Conservation (phyloP, 306 rosid species). For the Cicer arietinum region DNA sequence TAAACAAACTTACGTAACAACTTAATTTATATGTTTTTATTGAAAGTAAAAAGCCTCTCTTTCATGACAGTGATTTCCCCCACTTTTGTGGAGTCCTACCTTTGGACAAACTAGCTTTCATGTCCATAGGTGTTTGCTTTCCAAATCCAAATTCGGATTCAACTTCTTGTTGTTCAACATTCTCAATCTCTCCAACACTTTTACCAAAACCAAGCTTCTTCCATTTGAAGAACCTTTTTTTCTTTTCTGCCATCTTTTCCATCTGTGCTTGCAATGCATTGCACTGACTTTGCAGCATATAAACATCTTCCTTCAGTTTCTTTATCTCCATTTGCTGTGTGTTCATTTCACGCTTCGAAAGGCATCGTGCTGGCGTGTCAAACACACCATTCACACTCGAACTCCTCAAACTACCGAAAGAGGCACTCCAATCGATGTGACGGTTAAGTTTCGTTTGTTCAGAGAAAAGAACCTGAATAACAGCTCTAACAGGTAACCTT, state of each 20-base stretch:
- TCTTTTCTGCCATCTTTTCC: conserved; percentile 66
- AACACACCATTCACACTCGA: conserved; percentile 45
- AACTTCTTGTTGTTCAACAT: conserved; percentile 30
- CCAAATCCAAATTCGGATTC: conserved; percentile 58
- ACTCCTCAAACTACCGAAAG: conserved; percentile 66
- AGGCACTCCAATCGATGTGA: conserved; percentile 75
- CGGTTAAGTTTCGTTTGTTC: conserved; percentile 70
- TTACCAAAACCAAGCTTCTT: conserved; percentile 61
- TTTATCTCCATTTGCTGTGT: conserved; percentile 72
- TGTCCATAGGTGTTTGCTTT: conserved; percentile 62
- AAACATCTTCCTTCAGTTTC: conserved; percentile 77
- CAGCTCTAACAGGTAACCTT: conserved; percentile 87
- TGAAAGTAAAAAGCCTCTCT: conserved; percentile 1
- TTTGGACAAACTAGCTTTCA: conserved; percentile 61
- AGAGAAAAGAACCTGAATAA: conserved; percentile 83
- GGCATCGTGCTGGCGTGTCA: conserved; percentile 56
- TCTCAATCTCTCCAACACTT: conserved; percentile 38
- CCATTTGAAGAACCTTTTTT: conserved; percentile 77
- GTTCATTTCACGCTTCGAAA: conserved; percentile 72
- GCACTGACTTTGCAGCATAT: conserved; percentile 73
- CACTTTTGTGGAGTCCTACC: conserved; percentile 62
- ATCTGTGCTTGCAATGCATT: conserved; percentile 68
- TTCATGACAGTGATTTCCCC: conserved; percentile 83
- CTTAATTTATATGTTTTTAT: conserved; percentile 9
- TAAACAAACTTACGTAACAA: conserved; percentile 8